Evolutionary conservation across 2,329 filamentous ascomycete species (phyloP), one percentile per base, ranked within the genome.

Genomic region (Huntiella decipiens): DNA sequence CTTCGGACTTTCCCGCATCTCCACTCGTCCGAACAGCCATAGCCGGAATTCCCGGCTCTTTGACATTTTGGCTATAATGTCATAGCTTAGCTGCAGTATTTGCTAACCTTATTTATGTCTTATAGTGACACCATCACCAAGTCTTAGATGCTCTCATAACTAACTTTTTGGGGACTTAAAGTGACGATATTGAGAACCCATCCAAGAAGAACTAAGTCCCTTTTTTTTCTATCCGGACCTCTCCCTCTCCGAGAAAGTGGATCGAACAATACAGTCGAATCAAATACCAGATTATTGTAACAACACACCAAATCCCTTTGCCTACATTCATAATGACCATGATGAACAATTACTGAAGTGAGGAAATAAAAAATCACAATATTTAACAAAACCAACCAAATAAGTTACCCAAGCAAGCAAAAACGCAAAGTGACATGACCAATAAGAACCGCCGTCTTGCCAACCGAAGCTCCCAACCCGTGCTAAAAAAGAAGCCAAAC

Each of bases 71-170:
- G 6, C 33, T 35, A 35, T 11, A 35, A 13, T 35, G 13, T 12
- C 33, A 35, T 35, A 11, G 11, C 13, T 12, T 13, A 35, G 11
- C 11, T 35, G 5, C 17, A 19, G 17, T 13, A 35, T 35, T 35
- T 34, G 22, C 22, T 43, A 43, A 43, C 40, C 13, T 19, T 15
- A 33, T 33, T 31, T 36, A 36, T 50, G 41, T 35, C 28, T 35
- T 48, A 51, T 56, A 91, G 83, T 59, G 78, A 91, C 56, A 78
- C 85, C 53, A 68, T 91, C 57, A 83, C 81, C 62, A 79, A 73
- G 17, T 5, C 17, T 19, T 19, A 19, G 5, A 19, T 19, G 4
- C 17, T 19, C 5, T 5, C 17, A 19, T 5, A 5, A 19, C 17
- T 19, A 19, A 19, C 17, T 4, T 5, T 19, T 5, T 19, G 17